Conservation (phyloP, 805 yeast genomes). For the Henningerozyma blattae region DNA sequence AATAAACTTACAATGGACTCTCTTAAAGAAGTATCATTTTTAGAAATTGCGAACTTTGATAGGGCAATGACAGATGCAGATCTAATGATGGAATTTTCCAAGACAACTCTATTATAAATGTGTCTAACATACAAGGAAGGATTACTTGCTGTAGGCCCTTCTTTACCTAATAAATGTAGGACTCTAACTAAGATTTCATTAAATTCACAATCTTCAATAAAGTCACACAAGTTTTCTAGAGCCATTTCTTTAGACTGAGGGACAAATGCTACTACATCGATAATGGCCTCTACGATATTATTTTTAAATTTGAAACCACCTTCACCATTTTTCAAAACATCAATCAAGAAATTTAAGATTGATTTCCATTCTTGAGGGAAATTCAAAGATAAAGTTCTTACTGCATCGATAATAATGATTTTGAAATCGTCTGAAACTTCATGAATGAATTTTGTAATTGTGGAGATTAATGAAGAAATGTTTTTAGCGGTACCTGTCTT, state of each 20-base stretch:
- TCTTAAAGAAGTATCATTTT: constrained; percentile 51
- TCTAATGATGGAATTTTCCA: constrained; percentile 90
- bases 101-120: constrained; percentile 90
- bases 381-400: constrained; percentile 80
- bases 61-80: constrained; percentile 92
- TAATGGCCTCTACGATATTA: constrained; percentile 81
- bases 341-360: constrained; percentile 71
- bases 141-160: constrained; percentile 78
- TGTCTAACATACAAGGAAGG: constrained; percentile 91
- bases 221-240: constrained; percentile 83
- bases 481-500: constrained; percentile 87
- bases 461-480: constrained; percentile 80
- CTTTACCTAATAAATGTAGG: constrained; percentile 82
- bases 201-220: constrained; percentile 95
- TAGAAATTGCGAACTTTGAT: constrained; percentile 76
- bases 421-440: constrained; percentile 95
- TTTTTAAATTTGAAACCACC: constrained; percentile 82
- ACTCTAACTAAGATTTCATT: constrained; percentile 90
- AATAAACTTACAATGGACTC: constrained; percentile 65
- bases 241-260: constrained; percentile 77
- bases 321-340: constrained; percentile 69
- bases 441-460: constrained; percentile 78
- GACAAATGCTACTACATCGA: constrained; percentile 78
- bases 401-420: constrained; percentile 88
- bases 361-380: constrained; percentile 85